Conservation (phyloP, 257 asterid genomes). For the Solanum boliviense region DNA sequence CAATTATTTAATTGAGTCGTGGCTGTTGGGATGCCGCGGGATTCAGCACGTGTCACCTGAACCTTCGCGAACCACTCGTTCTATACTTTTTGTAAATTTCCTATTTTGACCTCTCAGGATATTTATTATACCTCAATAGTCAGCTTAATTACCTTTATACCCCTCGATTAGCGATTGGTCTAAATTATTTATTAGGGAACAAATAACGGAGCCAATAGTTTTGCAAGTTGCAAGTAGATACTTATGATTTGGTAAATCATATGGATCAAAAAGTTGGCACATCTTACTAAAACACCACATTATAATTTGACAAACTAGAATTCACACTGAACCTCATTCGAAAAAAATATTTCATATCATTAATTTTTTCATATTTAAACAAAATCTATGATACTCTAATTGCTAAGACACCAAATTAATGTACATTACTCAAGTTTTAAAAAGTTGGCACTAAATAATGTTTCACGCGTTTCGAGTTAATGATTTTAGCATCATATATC, state of each 20-base stretch:
- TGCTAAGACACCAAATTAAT: not conserved
- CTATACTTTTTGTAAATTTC: not conserved
- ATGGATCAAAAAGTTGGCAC: not conserved
- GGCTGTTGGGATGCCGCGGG: not conserved
- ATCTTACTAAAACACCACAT: not conserved
- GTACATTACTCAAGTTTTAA: not conserved
- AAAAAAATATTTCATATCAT: no score
- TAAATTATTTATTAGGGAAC: not conserved
- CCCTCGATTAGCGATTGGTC: not conserved
- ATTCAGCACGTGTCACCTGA: conserved; percentile 6
- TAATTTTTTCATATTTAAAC: no score
- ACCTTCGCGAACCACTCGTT: not conserved
- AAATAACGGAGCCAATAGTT: not conserved
- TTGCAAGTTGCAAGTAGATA: not conserved
- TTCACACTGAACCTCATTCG: no score
- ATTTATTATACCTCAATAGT: not conserved
- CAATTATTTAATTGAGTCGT: not conserved
- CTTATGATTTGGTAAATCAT: not conserved
- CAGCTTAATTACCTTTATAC: not conserved
- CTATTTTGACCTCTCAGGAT: not conserved
- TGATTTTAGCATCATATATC: not conserved
- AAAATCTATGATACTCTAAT: no score
- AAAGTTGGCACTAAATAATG: not conserved
- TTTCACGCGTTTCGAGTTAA: not conserved
- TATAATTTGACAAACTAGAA: no score